A percentile compares a stretch with the other conserved stretches of the same genome.
These are phyloP conservation scores for Pleurotus ostreatus DNA, from an alignment of 768 basidiomycete species.

Conservation along the genomic window DNA sequence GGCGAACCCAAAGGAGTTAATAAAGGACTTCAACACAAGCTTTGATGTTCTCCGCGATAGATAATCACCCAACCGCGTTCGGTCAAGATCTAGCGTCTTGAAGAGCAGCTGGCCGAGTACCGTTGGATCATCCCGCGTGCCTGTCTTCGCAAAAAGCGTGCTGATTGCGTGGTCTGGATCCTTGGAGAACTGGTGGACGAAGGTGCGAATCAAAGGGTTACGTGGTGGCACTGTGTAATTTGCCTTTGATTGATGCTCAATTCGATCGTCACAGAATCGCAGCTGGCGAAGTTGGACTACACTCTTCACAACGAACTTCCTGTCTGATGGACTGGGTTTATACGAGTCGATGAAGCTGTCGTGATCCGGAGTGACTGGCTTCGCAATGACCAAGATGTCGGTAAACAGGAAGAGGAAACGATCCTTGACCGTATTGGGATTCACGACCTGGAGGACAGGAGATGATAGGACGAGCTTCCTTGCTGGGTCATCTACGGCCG, in stretches of 20 bases:
- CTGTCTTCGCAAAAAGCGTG: conserved; percentile 61
- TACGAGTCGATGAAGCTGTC: conserved; percentile 55
- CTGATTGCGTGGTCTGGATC: conserved; percentile 79
- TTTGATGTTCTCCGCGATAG: conserved; percentile 72
- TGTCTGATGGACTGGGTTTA: conserved; percentile 58
- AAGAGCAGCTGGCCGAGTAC: conserved; percentile 78
- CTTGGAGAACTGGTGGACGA: conserved; percentile 74
- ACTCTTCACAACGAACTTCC: conserved; percentile 85
- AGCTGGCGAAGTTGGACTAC: conserved; percentile 75
- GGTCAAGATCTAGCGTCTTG: conserved; percentile 80
- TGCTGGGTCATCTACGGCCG: conserved; percentile 78
- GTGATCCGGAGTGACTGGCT: conserved; percentile 73
- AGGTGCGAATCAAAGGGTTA: conserved; percentile 64
- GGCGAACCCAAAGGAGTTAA: conserved; percentile 84
- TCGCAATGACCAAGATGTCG: conserved; percentile 91
- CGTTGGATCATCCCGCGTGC: conserved; percentile 58
- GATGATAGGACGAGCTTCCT: conserved; percentile 81
- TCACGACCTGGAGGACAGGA: conserved; percentile 90
- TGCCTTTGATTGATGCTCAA: conserved; percentile 48
- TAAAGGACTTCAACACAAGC: conserved; percentile 73
- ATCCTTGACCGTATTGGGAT: conserved; percentile 91
- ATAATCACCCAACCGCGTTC: conserved; percentile 79
- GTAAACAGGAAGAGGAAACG: conserved; percentile 96
- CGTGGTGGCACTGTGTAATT: conserved; percentile 35
- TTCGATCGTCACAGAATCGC: conserved; percentile 66